phyloP scores from a whole-genome alignment of 768 basidiomycete genomes.

The Leccinellum rugosiceps region DNA sequence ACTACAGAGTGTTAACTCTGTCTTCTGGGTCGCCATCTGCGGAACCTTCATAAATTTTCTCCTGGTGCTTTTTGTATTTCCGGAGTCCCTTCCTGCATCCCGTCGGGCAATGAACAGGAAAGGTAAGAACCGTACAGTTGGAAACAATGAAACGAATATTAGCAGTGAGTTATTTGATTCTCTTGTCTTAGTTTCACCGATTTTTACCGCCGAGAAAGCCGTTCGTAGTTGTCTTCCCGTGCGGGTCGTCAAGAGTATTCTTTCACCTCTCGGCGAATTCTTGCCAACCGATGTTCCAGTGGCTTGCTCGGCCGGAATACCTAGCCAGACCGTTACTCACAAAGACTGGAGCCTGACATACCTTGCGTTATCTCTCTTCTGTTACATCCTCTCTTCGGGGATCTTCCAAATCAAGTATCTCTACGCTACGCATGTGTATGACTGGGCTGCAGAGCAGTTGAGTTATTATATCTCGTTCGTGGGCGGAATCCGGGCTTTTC shows the following conservation, averaged over 20 bases:
- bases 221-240: constrained; percentile 6
- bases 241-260: constrained; percentile 40
- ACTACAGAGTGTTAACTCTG: constrained; percentile 40
- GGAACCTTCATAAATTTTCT: constrained; percentile 49
- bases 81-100: constrained; percentile 47
- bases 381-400: constrained; percentile 65
- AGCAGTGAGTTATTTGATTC: constrained; percentile 9
- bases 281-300: constrained; percentile 49
- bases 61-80: constrained; percentile 58
- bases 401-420: constrained; percentile 74
- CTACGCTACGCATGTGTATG: constrained; percentile 70
- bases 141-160: constrained; percentile 3
- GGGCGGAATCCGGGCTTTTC: constrained; percentile 60
- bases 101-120: constrained; percentile 27
- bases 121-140: constrained; percentile 28
- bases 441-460: constrained; percentile 65
- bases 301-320: constrained; percentile 47
- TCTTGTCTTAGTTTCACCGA: neutral
- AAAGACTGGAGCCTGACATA: constrained; percentile 76
- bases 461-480: constrained; percentile 74
- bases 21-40: constrained; percentile 52
- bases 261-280: constrained; percentile 70
- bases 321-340: constrained; percentile 53
- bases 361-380: constrained; percentile 60
- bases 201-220: neutral